Conservation (phyloP, 73 alveolate genomes). For the Loxodes magnus region DNA sequence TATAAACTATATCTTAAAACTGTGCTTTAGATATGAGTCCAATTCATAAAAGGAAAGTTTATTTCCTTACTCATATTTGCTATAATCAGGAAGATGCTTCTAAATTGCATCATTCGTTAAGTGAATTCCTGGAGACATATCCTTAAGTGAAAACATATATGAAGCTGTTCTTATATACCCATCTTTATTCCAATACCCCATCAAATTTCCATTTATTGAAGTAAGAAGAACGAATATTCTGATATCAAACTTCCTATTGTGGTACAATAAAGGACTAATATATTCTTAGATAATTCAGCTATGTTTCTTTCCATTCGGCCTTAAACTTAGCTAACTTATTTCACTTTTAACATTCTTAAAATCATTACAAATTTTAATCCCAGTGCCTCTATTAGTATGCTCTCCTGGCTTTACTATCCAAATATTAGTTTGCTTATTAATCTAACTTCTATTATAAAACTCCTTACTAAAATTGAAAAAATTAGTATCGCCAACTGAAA, state of each 20-base stretch:
- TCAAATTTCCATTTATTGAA: slow-evolving; percentile 41
- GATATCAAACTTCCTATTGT: slow-evolving; percentile 56
- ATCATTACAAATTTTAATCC: slow-evolving; percentile 10
- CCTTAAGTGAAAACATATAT: slow-evolving; percentile 27
- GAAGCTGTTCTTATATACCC: slow-evolving; percentile 59
- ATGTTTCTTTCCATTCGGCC: slow-evolving; percentile 16
- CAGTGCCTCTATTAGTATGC: slow-evolving; percentile 37
- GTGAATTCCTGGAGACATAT: slow-evolving; percentile 34
- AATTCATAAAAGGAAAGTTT: slow-evolving; percentile 34
- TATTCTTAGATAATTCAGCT: slow-evolving; percentile 47
- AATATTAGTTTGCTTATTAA: slow-evolving; percentile 12
- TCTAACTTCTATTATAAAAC: slow-evolving; percentile 5
- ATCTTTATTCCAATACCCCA: slow-evolving; percentile 45
- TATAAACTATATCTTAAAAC: too few species aligned
- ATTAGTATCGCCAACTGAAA: slow-evolving; percentile 36
- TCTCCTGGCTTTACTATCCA: slow-evolving; percentile 51
- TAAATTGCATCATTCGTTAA: slow-evolving; percentile 67
- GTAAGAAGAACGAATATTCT: slow-evolving; percentile 54
- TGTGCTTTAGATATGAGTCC: slow-evolving; percentile 22
- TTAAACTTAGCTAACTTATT: slow-evolving; percentile 5
- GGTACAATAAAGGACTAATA: slow-evolving; percentile 42
- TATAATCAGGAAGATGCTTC: slow-evolving; percentile 51
- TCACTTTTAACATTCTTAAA: slow-evolving; percentile 6
- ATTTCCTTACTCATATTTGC: slow-evolving; percentile 54
- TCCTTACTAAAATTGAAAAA: slow-evolving; percentile 20